phyloP scores from a whole-genome alignment of 345 rosid species.

The Clausena lansium region DNA sequence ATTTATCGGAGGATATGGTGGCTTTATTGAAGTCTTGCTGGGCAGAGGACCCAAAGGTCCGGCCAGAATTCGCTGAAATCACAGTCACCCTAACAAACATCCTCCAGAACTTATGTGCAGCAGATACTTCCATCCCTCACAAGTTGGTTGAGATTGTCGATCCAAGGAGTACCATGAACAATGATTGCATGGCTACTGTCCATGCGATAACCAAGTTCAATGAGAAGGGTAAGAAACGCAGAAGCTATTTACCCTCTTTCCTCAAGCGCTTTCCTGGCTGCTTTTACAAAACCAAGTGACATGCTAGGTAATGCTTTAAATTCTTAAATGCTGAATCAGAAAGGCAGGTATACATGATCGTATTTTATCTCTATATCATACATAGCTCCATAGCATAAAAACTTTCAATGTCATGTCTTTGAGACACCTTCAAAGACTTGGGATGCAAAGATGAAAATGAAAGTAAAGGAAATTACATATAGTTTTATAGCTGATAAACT shows the following conservation, averaged over 20 bases:
- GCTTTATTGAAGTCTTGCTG: slow-evolving; percentile 53
- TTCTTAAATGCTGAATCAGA: background rate
- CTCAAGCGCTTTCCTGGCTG: slow-evolving; percentile 19
- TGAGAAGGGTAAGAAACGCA: slow-evolving; percentile 18
- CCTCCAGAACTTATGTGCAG: slow-evolving; percentile 17
- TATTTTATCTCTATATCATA: background rate
- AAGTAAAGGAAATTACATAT: background rate
- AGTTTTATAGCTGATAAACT: background rate
- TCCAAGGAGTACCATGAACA: background rate
- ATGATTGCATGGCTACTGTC: slow-evolving; percentile 1
- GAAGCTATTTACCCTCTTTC: background rate
- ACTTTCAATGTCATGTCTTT: background rate
- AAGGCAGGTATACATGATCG: background rate
- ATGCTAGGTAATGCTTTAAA: background rate
- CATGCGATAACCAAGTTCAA: background rate
- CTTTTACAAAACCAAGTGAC: background rate
- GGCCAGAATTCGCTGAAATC: slow-evolving; percentile 58
- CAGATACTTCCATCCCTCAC: slow-evolving; percentile 17
- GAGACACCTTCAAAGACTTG: background rate
- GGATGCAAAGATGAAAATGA: background rate
- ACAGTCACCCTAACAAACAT: slow-evolving; percentile 22
- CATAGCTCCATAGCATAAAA: background rate
- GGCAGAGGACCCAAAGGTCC: slow-evolving; percentile 43
- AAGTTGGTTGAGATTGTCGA: background rate
- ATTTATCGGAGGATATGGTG: slow-evolving; percentile 33